Evolutionary conservation across 371 early-diverging fungal genomes (phyloP).

Genomic region (Mucor indicus): DNA sequence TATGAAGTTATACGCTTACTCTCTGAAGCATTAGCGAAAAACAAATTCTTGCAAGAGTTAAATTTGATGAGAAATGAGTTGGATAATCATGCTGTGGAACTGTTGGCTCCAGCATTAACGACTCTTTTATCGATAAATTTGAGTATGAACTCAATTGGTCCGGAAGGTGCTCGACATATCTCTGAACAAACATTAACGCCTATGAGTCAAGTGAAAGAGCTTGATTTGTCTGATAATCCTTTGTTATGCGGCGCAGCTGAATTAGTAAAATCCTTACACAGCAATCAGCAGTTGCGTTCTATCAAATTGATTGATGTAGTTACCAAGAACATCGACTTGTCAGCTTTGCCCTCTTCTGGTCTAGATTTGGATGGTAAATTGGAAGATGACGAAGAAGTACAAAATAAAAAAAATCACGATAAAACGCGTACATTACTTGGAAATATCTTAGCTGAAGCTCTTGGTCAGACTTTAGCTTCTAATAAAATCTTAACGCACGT

Average conservation of each 20-base stretch:
- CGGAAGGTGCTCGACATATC: constrained; percentile 31
- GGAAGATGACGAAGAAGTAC: constrained; percentile 23
- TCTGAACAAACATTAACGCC: constrained; percentile 14
- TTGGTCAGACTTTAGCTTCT: constrained; percentile 24
- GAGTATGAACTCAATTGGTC: constrained; percentile 41
- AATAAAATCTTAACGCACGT: constrained; percentile 37
- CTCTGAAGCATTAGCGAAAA: constrained; percentile 26
- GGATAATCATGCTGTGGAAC: constrained; percentile 29
- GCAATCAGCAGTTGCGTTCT: constrained; percentile 30
- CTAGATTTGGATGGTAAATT: constrained; percentile 12
- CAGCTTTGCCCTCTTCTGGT: constrained; percentile 30
- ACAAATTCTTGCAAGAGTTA: constrained; percentile 32
- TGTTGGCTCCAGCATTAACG: constrained; percentile 22
- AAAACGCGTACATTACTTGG: constrained; percentile 37
- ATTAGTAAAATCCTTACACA: constrained; percentile 31
- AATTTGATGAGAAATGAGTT: constrained; percentile 51
- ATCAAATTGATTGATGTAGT: constrained; percentile 45
- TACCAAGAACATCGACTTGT: constrained; percentile 28
- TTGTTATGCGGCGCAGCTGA: constrained; percentile 44
- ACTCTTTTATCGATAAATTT: constrained; percentile 37
- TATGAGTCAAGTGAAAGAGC: constrained; percentile 24
- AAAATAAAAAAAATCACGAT: constrained; percentile 10
- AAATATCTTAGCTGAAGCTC: constrained; percentile 35
- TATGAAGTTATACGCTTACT: constrained; percentile 13
- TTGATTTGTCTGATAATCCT: constrained; percentile 58